A percentile compares a stretch with the other conserved stretches of the same genome.
Evolutionary conservation across 805 yeast species (phyloP).

Genomic region (Saccharomycodes ludwigii): DNA sequence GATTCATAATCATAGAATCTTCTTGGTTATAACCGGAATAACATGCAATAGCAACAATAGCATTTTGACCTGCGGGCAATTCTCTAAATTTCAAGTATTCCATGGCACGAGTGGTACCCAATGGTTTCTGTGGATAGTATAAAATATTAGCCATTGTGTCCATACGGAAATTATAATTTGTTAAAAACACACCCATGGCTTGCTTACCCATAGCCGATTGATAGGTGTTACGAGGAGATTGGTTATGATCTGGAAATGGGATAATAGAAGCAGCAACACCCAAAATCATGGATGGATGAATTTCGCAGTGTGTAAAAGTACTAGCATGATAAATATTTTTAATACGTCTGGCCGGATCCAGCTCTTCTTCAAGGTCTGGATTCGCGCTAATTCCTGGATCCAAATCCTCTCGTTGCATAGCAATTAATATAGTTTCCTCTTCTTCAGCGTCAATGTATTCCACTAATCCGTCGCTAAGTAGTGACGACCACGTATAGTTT

Average conservation of each 20-base stretch:
- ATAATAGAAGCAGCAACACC: conserved; percentile 98
- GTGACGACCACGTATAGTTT: conserved; percentile 70
- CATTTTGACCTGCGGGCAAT: conserved; percentile 98
- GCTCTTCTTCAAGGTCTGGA: conserved; percentile 31
- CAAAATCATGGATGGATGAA: conserved; percentile 96
- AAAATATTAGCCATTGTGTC: conserved; percentile 98
- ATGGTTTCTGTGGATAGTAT: conserved; percentile 95
- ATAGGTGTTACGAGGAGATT: conserved; percentile 97
- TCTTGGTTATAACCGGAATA: conserved; percentile 98
- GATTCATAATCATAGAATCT: conserved; percentile 99
- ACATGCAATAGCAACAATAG: conserved; percentile 95
- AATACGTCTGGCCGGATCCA: conserved; percentile 62
- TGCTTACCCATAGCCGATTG: conserved; percentile 99
- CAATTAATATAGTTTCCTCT: conserved; percentile 96
- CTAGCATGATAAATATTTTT: conserved; percentile 58
- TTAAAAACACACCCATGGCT: conserved; percentile 97
- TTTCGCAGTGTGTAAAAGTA: conserved; percentile 97
- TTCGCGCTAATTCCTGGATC: conserved; percentile 37
- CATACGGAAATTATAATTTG: conserved; percentile 94
- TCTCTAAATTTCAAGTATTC: conserved; percentile 95
- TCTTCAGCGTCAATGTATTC: conserved; percentile 98
- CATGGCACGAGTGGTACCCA: conserved; percentile 97
- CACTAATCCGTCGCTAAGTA: conserved; percentile 75
- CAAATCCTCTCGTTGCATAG: conserved; percentile 97
- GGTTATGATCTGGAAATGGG: conserved; percentile 99